Evolutionary conservation across 139 green algal genomes (phyloP).

Genomic region (Eudorina sp.): DNA sequence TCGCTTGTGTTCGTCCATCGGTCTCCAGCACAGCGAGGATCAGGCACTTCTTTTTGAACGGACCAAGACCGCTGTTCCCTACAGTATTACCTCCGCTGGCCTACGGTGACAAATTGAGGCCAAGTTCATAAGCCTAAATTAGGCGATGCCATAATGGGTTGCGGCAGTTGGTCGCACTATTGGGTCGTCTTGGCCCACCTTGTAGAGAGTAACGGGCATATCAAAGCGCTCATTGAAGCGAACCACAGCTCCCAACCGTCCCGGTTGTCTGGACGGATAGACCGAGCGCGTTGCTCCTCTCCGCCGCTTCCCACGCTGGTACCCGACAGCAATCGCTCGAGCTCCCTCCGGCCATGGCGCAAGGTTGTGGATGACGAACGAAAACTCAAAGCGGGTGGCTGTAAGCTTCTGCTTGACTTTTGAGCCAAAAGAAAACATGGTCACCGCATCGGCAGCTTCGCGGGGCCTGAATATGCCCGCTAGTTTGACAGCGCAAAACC

Average conservation of each 20-base stretch:
- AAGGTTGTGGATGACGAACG: conserved; percentile 67
- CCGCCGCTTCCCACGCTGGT: conserved; percentile 72
- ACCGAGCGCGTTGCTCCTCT: conserved; percentile 68
- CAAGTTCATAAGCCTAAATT: neutral
- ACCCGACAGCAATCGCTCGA: conserved; percentile 67
- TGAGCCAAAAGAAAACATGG: conserved; percentile 47
- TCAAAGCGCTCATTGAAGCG: conserved; percentile 76
- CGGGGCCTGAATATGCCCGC: neutral
- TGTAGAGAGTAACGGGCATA: conserved; percentile 71
- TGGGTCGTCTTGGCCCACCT: conserved; percentile 54
- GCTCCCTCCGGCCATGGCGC: conserved; percentile 66
- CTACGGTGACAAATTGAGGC: neutral
- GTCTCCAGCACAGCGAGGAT: conserved; percentile 80
- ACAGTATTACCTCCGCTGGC: neutral
- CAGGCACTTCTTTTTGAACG: conserved; percentile 83
- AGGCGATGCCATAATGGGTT: neutral
- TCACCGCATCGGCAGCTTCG: conserved; percentile 11
- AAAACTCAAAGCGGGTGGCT: conserved; percentile 68
- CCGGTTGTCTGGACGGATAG: conserved; percentile 54
- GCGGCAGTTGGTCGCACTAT: neutral
- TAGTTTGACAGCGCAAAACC: neutral
- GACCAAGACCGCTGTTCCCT: conserved; percentile 48
- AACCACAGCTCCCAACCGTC: conserved; percentile 63
- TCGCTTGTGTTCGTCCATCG: conserved; percentile 66
- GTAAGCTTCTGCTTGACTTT: conserved; percentile 66